Percentiles rank a stretch among this genome's conserved stretches.
Conservation (phyloP, 2,329 filamentous ascomycete species). For the Monosporascus cannonballus region DNA sequence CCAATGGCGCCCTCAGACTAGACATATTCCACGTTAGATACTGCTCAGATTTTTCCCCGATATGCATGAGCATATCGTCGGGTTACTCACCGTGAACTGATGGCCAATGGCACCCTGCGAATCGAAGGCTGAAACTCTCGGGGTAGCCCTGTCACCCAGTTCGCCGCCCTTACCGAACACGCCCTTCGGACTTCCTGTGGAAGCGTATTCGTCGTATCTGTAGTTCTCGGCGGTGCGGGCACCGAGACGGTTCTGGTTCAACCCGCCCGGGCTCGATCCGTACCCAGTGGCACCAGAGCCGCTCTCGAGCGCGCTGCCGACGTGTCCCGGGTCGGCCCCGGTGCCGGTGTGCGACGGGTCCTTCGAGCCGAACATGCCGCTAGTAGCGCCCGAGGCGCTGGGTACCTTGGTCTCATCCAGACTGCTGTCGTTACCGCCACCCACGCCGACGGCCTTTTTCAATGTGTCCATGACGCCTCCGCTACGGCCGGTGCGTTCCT, state of each 20-base stretch:
- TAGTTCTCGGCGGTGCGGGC: slow-evolving; percentile 2
- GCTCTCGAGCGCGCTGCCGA: no score
- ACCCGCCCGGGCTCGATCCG: no score
- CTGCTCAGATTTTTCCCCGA: no score
- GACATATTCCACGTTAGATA: no score
- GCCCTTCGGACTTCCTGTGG: slow-evolving; percentile 4
- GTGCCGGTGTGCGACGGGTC: no score
- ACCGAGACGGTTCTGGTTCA: not conserved
- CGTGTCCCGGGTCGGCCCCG: no score
- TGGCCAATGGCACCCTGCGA: slow-evolving; percentile 10
- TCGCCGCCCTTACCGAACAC: not conserved
- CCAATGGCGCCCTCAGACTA: slow-evolving; percentile 12
- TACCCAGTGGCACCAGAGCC: no score
- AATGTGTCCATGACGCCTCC: not conserved
- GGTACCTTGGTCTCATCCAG: no score
- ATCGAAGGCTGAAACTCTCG: slow-evolving; percentile 10
- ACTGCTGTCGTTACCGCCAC: no score
- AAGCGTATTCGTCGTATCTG: slow-evolving; percentile 7
- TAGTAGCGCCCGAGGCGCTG: no score
- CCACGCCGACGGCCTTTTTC: not conserved
- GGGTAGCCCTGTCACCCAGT: not conserved
- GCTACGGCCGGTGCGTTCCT: not conserved
- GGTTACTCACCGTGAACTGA: slow-evolving; percentile 10
- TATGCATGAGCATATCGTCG: no score
- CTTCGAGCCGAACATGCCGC: no score